Percentiles rank a stretch among this genome's conserved stretches.
phyloP scores from a whole-genome alignment of 2,329 filamentous ascomycete genomes.

The Venturia aucupariae region DNA sequence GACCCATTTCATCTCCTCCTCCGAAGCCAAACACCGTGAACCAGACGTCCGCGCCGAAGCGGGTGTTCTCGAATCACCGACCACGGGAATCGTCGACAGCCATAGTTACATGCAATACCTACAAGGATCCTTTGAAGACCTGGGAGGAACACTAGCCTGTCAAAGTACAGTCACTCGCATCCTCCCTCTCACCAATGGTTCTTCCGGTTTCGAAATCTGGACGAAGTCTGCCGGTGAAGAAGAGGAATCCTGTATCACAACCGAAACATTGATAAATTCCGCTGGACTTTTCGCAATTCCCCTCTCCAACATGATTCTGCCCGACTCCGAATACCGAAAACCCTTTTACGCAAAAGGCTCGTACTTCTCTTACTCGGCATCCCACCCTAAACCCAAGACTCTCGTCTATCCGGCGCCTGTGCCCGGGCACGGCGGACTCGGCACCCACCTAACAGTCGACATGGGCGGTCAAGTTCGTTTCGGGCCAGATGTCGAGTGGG shows the following conservation, averaged over 20 bases:
- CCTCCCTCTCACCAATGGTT: constrained; percentile 43
- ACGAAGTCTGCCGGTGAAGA: constrained; percentile 38
- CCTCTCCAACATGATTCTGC: constrained; percentile 75
- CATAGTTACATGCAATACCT: constrained; percentile 78
- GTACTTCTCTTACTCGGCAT: constrained; percentile 76
- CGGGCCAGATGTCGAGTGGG: constrained; percentile 93
- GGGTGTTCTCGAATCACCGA: constrained; percentile 73
- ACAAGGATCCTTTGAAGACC: constrained; percentile 65
- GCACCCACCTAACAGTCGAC: constrained; percentile 90
- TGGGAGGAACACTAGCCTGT: constrained; percentile 65
- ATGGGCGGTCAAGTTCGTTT: constrained; percentile 77
- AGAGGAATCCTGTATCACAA: constrained; percentile 44
- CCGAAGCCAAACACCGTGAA: constrained; percentile 57
- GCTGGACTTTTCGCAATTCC: constrained; percentile 70
- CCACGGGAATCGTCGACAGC: constrained; percentile 84
- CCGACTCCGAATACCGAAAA: constrained; percentile 42
- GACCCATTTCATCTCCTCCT: constrained; percentile 55
- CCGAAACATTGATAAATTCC: constrained; percentile 72
- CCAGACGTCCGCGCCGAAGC: constrained; percentile 63
- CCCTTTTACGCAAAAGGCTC: constrained; percentile 88
- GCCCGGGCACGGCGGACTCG: constrained; percentile 73
- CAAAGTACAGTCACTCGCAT: constrained; percentile 56
- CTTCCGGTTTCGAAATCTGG: constrained; percentile 60
- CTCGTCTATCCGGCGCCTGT: constrained; percentile 83
- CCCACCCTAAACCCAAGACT: constrained; percentile 55